Evolutionary conservation across 2,329 filamentous ascomycete genomes (phyloP).

Genomic region (Diaporthe sp.): DNA sequence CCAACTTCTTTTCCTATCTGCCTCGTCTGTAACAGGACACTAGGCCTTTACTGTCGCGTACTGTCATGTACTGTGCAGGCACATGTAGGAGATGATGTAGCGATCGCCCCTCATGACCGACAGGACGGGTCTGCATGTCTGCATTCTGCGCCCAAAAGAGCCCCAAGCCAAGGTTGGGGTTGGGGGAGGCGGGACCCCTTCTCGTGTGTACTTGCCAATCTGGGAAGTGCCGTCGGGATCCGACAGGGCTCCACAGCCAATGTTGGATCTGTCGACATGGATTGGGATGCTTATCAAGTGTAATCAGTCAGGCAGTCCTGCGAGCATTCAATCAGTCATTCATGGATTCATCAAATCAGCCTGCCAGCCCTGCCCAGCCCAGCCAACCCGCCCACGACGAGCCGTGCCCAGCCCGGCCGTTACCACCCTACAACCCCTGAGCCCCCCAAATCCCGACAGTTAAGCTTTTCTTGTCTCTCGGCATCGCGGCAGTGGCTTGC

Average conservation of each 20-base stretch:
- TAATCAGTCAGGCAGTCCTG: constrained; percentile 7
- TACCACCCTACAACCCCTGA: not conserved
- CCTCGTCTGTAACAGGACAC: not conserved
- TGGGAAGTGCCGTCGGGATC: constrained; percentile 15
- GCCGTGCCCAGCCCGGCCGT: not conserved
- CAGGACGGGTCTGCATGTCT: not conserved
- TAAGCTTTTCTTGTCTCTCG: constrained; percentile 24
- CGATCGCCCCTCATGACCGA: constrained; percentile 33
- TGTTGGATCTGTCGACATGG: constrained; percentile 10
- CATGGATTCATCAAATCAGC: constrained; percentile 20
- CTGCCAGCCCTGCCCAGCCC: not conserved
- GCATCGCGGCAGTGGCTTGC: not conserved
- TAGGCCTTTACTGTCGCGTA: not conserved
- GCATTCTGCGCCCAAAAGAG: not conserved
- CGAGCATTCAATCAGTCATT: constrained; percentile 32
- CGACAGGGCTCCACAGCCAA: not conserved
- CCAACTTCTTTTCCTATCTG: not conserved
- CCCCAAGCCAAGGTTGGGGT: constrained; percentile 19
- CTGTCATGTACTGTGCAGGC: constrained; percentile 9
- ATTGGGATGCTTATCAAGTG: constrained; percentile 13
- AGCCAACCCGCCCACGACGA: not conserved
- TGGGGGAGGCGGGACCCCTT: constrained; percentile 8
- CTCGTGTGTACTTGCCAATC: constrained; percentile 41
- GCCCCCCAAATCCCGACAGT: not conserved
- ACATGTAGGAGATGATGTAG: constrained; percentile 37